phyloP scores from a whole-genome alignment of 148 eudicot species.

The Selenicereus undatus region DNA sequence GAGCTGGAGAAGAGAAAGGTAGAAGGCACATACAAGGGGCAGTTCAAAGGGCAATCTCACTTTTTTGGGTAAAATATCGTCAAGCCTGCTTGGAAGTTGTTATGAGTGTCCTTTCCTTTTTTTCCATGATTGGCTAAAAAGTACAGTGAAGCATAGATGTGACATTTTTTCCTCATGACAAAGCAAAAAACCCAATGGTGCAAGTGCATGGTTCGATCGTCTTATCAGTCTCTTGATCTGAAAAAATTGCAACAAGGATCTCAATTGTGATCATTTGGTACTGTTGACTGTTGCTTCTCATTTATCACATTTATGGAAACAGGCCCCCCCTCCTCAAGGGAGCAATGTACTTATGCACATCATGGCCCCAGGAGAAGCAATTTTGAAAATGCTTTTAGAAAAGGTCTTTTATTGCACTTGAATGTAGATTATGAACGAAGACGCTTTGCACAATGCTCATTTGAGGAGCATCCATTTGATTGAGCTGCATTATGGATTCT shows the following conservation, averaged over 20 bases:
- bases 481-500: not conserved
- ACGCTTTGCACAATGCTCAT: no score
- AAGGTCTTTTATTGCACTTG: no score
- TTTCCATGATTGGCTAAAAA: not conserved
- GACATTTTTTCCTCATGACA: no score
- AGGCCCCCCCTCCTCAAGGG: no score
- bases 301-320: no score
- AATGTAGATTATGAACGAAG: no score
- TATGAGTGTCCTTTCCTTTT: not conserved
- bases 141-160: not conserved
- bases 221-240: not conserved
- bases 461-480: not conserved
- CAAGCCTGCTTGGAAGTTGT: not conserved
- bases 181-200: not conserved
- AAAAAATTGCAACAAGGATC: not conserved
- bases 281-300: not conserved
- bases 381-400: no score
- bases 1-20: slow-evolving; percentile 72
- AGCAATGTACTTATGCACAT: no score
- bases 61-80: slow-evolving; percentile 64
- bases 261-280: not conserved
- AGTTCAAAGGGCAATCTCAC: slow-evolving; percentile 89
- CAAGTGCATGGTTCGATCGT: not conserved
- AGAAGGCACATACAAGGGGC: slow-evolving; percentile 48
- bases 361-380: no score